These are phyloP conservation scores for Colletotrichum chlorophyti DNA, from an alignment of 2,329 filamentous ascomycete genomes.

Conservation along the genomic window DNA sequence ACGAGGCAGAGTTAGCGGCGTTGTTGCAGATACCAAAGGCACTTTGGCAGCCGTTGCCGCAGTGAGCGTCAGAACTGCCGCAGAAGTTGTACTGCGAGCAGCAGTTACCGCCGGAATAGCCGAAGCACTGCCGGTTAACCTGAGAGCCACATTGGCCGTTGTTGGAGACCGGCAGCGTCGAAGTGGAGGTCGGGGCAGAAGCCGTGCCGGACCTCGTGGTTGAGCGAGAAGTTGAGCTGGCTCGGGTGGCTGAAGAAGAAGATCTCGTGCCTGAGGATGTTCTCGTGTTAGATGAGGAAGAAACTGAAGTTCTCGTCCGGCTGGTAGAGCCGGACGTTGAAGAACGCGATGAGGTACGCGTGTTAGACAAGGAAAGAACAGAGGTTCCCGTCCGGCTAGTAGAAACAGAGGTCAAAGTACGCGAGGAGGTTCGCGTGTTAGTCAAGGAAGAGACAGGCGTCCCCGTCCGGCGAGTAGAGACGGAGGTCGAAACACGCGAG, in stretches of 20 bases:
- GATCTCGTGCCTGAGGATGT: neutral
- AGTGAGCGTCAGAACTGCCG: slow-evolving; percentile 41
- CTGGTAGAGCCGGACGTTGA: neutral
- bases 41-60: slow-evolving; percentile 38
- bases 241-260: neutral
- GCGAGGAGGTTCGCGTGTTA: neutral
- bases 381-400: too few species aligned
- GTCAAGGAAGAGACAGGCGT: too few species aligned
- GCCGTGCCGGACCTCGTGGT: neutral
- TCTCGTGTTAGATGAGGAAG: neutral
- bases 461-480: too few species aligned
- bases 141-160: slow-evolving; percentile 6
- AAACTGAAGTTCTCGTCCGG: neutral
- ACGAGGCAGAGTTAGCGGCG: neutral
- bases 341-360: neutral
- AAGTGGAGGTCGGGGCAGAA: neutral
- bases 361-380: neutral
- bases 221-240: neutral
- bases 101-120: slow-evolving; percentile 31
- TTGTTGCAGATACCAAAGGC: slow-evolving; percentile 33
- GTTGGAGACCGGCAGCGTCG: neutral
- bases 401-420: neutral
- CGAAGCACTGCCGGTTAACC: slow-evolving; percentile 4
- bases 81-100: slow-evolving; percentile 40
- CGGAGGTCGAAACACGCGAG: neutral